A percentile compares a stretch with the other conserved stretches of the same genome.
Conservation (phyloP, 2,329 filamentous ascomycete species). For the Lasiodiplodia sp. region DNA sequence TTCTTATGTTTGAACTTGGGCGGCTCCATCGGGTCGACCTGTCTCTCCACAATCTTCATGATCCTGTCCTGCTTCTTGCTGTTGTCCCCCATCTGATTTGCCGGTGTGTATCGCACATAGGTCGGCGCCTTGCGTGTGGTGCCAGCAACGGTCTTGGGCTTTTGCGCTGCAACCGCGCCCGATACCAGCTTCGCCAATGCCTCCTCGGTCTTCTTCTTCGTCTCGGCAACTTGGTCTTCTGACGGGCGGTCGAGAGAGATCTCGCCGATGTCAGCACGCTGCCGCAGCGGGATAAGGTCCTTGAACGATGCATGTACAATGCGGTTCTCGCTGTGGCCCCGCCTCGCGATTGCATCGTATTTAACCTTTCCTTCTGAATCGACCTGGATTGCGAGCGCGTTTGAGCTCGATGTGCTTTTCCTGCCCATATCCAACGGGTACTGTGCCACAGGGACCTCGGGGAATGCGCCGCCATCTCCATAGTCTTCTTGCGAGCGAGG, state of each 20-base stretch:
- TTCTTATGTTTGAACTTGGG: constrained; percentile 99
- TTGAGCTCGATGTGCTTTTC: constrained; percentile 73
- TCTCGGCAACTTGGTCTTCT: constrained; percentile 81
- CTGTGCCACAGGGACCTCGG: constrained; percentile 90
- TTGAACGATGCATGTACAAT: constrained; percentile 97
- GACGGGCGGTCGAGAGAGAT: constrained; percentile 85
- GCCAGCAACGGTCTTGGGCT: constrained; percentile 91
- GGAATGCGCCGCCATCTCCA: constrained; percentile 94
- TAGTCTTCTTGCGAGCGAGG: constrained; percentile 90
- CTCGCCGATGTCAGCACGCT: constrained; percentile 91
- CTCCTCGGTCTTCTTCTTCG: constrained; percentile 86
- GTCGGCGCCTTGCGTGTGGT: constrained; percentile 84
- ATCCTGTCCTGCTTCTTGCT: constrained; percentile 91
- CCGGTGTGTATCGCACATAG: constrained; percentile 93
- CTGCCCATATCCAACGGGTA: constrained; percentile 96
- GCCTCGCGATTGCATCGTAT: constrained; percentile 91
- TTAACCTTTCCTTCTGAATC: constrained; percentile 92
- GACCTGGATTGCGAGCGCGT: constrained; percentile 91
- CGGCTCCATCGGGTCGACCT: constrained; percentile 94
- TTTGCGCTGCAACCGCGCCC: constrained; percentile 88
- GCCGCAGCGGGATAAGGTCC: constrained; percentile 90
- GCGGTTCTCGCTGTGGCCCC: constrained; percentile 82
- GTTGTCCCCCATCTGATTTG: constrained; percentile 92
- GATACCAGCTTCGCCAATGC: constrained; percentile 83
- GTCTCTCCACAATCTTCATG: constrained; percentile 96